Evolutionary conservation across 495 filamentous ascomycete species (phyloP).

Genomic region (Cairneyella variabilis): DNA sequence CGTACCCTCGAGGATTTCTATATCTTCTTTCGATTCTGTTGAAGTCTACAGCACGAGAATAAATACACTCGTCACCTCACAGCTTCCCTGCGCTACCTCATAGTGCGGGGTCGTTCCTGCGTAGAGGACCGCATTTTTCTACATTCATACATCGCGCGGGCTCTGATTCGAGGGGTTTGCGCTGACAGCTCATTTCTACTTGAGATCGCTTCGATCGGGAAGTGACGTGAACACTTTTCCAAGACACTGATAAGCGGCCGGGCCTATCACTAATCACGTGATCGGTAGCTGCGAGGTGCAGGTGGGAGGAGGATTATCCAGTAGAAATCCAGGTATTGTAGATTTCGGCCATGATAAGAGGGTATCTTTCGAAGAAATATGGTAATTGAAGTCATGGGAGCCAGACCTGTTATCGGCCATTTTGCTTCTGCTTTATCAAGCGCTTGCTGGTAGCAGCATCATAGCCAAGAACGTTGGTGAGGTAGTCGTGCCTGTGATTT

Average conservation of each 20-base stretch:
- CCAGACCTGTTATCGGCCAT: neutral
- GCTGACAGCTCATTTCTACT: neutral
- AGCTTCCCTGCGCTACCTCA: no score
- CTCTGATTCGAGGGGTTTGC: neutral
- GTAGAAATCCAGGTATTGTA: neutral
- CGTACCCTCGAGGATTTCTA: neutral
- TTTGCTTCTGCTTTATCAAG: slow-evolving; percentile 7
- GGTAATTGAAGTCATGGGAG: neutral
- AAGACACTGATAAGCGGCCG: no score
- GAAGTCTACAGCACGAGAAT: neutral
- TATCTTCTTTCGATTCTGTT: neutral
- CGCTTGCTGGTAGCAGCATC: slow-evolving; percentile 14
- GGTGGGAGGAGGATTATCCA: neutral
- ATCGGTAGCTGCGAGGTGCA: neutral
- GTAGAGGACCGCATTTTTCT: neutral
- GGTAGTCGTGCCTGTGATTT: slow-evolving; percentile 18
- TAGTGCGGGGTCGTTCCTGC: neutral
- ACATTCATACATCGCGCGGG: neutral
- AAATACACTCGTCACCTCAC: neutral
- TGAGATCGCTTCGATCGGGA: no score
- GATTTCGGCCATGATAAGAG: neutral
- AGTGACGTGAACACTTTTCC: no score
- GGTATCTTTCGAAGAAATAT: neutral
- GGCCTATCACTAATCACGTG: no score
- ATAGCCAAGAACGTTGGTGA: slow-evolving; percentile 21